Percentiles rank a stretch among this genome's conserved stretches.
Conservation (phyloP, 345 rosid species). For the Citrus maxima region DNA sequence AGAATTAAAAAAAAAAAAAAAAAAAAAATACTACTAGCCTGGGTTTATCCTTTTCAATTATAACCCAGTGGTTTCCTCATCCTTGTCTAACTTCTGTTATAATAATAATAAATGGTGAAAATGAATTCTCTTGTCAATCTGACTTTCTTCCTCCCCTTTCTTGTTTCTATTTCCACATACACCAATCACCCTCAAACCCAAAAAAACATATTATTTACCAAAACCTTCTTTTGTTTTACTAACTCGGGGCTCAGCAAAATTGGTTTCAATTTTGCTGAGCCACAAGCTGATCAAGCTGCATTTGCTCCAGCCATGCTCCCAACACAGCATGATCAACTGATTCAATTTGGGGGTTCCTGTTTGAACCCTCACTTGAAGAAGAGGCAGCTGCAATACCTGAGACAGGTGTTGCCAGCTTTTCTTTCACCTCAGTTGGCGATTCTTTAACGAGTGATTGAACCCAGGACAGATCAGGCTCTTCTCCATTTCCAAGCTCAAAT, state of each 20-base stretch:
- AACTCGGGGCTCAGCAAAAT: conserved; percentile 30
- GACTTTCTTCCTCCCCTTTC: conserved; percentile 20
- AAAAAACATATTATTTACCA: conserved; percentile 45
- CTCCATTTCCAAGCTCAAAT: conserved; percentile 51
- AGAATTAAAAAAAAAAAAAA: conserved; percentile 6
- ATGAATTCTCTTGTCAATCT: conserved; percentile 28
- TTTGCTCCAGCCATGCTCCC: conserved; percentile 84
- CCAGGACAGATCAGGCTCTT: conserved; percentile 92
- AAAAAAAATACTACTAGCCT: conserved; percentile 22
- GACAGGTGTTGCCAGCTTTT: conserved; percentile 35
- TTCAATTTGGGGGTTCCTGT: conserved; percentile 33
- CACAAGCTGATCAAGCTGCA: conserved; percentile 88
- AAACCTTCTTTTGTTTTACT: conserved; percentile 31
- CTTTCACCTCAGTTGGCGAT: conserved; percentile 56
- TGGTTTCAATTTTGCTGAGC: conserved; percentile 74
- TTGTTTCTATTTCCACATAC: conserved; percentile 21
- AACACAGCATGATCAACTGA: conserved; percentile 59
- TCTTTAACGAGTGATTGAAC: conserved; percentile 84
- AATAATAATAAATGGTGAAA: conserved; percentile 43
- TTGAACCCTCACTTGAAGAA: conserved; percentile 36
- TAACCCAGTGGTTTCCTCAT: conserved; percentile 33
- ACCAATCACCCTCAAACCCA: conserved; percentile 23
- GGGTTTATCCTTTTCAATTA: conserved; percentile 26
- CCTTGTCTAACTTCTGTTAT: conserved; percentile 37
- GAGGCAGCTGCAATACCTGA: conserved; percentile 29